These are phyloP conservation scores for Diplodia seriata DNA, from an alignment of 2,329 filamentous ascomycete genomes.

Conservation along the genomic window DNA sequence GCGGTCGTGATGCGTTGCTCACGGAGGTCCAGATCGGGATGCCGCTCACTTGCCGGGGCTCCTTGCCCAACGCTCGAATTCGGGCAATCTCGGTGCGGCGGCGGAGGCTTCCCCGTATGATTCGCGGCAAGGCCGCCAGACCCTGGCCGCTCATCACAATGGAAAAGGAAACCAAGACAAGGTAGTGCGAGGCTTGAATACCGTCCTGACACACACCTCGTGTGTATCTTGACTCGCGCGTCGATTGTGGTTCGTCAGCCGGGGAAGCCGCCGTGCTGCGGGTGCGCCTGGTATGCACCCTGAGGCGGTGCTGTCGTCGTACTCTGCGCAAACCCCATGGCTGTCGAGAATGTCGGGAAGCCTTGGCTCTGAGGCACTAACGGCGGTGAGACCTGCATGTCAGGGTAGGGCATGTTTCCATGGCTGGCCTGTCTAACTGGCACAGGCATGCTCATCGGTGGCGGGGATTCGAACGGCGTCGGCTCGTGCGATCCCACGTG, in stretches of 20 bases:
- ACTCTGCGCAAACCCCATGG: conserved; percentile 30
- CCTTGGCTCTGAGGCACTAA: conserved; percentile 29
- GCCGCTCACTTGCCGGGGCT: conserved; percentile 12
- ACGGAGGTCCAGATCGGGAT: conserved; percentile 9
- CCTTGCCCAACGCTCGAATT: conserved; percentile 20
- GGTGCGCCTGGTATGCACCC: conserved; percentile 23
- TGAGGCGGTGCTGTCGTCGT: conserved; percentile 27
- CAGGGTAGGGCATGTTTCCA: conserved; percentile 31
- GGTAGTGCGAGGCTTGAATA: conserved; percentile 27
- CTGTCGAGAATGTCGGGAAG: conserved; percentile 31
- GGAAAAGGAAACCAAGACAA: conserved; percentile 31
- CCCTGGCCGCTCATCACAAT: conserved; percentile 28
- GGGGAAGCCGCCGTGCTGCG: conserved; percentile 31
- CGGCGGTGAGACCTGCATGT: conserved; percentile 33
- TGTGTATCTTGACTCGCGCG: conserved; percentile 24
- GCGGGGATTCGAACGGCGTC: conserved; percentile 33
- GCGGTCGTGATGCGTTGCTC: conserved; percentile 10
- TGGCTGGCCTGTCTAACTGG: conserved; percentile 32
- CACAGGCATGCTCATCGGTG: conserved; percentile 31
- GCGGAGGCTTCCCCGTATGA: conserved; percentile 27
- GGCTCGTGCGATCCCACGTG: conserved; percentile 33
- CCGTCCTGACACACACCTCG: conserved; percentile 22
- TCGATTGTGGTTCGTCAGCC: conserved; percentile 26
- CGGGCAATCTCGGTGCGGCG: conserved; percentile 29
- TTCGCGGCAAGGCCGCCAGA: conserved; percentile 27